Evolutionary conservation across 352 stramenopile species (phyloP).

Genomic region (Globisporangium heterothallicum): DNA sequence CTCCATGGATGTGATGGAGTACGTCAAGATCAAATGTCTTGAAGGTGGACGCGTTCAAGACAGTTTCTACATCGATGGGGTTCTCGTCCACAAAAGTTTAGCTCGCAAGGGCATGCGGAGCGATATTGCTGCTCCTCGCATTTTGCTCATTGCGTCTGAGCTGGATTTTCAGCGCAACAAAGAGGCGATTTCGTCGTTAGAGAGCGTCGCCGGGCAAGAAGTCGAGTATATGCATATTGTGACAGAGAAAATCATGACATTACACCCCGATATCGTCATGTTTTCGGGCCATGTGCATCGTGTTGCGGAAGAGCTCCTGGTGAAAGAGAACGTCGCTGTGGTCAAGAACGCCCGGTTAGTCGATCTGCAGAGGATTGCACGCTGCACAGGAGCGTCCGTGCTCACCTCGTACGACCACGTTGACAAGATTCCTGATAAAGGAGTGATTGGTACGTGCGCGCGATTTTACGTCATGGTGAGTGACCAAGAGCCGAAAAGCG

Average conservation of each 20-base stretch:
- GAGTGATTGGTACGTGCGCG: conserved; percentile 72
- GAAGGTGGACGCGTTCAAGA: conserved; percentile 70
- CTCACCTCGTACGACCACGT: conserved; percentile 84
- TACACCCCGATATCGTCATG: conserved; percentile 81
- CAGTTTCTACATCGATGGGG: conserved; percentile 85
- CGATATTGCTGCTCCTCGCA: conserved; percentile 70
- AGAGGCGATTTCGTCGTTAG: conserved; percentile 73
- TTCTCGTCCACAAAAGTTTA: conserved; percentile 85
- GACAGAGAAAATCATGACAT: conserved; percentile 83
- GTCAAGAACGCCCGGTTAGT: conserved; percentile 81
- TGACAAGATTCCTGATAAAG: conserved; percentile 79
- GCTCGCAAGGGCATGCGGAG: conserved; percentile 81
- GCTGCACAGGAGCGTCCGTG: conserved; percentile 67
- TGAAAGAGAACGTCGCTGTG: conserved; percentile 71
- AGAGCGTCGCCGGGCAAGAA: conserved; percentile 80
- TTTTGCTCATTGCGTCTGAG: conserved; percentile 77
- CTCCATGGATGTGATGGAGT: conserved; percentile 81
- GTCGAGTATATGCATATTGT: conserved; percentile 89
- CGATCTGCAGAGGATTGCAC: conserved; percentile 75
- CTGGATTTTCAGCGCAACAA: conserved; percentile 85
- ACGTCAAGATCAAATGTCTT: conserved; percentile 77
- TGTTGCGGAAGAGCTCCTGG: conserved; percentile 77
- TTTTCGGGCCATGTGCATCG: conserved; percentile 82
- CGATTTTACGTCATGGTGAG: conserved; percentile 84
- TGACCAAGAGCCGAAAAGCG: conserved; percentile 72